A percentile compares a stretch with the other conserved stretches of the same genome.
Evolutionary conservation across 345 rosid genomes (phyloP).

Genomic region (Aquilaria sinensis): DNA sequence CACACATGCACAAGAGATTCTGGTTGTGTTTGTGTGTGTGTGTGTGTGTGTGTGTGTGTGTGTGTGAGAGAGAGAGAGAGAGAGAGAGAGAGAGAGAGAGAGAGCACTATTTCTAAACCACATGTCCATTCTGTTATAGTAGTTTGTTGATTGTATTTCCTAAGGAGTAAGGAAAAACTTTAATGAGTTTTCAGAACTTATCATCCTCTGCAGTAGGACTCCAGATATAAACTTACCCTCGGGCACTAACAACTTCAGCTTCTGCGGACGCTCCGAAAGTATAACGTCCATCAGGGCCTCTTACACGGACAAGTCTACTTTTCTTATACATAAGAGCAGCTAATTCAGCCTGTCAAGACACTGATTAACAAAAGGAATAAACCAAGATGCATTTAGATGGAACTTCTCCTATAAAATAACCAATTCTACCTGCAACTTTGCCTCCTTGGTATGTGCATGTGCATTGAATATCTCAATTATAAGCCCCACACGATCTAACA

Average conservation of each 20-base stretch:
- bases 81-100: neutral
- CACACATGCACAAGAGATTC: neutral
- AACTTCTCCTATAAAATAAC: constrained; percentile 2
- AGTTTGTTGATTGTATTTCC: neutral
- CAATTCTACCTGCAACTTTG: constrained; percentile 75
- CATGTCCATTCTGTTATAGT: neutral
- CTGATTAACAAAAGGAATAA: constrained; percentile 12
- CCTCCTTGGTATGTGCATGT: constrained; percentile 93
- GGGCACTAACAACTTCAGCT: constrained; percentile 97
- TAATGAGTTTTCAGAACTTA: constrained; percentile 1
- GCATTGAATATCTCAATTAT: constrained; percentile 95
- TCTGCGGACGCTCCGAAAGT: constrained; percentile 80
- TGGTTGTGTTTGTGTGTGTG: neutral
- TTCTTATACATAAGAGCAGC: constrained; percentile 86
- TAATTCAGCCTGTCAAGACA: constrained; percentile 63
- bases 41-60: neutral
- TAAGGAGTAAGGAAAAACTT: neutral
- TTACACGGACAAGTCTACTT: constrained; percentile 88
- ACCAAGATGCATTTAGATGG: constrained; percentile 1
- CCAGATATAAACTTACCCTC: constrained; percentile 57
- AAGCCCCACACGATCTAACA: constrained; percentile 86
- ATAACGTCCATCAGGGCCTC: constrained; percentile 62
- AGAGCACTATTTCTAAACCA: neutral
- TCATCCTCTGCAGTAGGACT: constrained; percentile 3
- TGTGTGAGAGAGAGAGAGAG: neutral